A percentile compares a stretch with the other conserved stretches of the same genome.
These are phyloP conservation scores for Trichoderma sp. DNA, from an alignment of 2,329 filamentous ascomycete species.

Conservation along the genomic window DNA sequence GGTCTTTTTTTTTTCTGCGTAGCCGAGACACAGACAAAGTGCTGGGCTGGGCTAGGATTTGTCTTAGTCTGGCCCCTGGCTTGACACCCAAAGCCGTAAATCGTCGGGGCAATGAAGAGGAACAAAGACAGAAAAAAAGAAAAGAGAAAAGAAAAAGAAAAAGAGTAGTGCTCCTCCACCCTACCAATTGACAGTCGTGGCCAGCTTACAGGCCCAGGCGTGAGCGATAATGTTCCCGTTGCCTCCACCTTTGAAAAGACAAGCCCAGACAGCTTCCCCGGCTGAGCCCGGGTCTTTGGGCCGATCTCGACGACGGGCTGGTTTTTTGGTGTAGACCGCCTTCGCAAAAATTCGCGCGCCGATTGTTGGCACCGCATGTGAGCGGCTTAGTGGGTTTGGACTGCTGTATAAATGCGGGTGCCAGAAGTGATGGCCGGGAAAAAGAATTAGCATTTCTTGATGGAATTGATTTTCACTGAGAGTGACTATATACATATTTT, in stretches of 20 bases:
- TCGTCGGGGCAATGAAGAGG: neutral
- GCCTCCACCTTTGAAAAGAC: constrained; percentile 1
- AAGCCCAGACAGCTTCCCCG: neutral
- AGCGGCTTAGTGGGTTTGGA: constrained; percentile 5
- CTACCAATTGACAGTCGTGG: neutral
- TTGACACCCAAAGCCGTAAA: constrained; percentile 11
- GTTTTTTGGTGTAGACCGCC: constrained; percentile 18
- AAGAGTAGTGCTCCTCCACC: neutral
- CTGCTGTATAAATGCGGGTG: neutral
- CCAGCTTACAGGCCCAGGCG: neutral
- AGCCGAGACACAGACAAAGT: neutral
- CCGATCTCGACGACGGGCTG: constrained; percentile 18
- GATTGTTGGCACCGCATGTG: constrained; percentile 11
- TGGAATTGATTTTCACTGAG: neutral
- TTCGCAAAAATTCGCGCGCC: constrained; percentile 21
- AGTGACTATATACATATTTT: neutral
- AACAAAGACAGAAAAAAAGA: neutral
- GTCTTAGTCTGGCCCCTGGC: neutral
- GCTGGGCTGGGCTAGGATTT: neutral
- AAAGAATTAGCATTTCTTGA: neutral
- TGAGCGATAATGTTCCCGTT: constrained; percentile 10
- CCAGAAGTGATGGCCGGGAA: neutral
- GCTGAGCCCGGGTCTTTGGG: constrained; percentile 17
- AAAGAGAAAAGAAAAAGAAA: neutral
- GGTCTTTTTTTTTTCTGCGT: neutral